Evolutionary conservation across 2,329 filamentous ascomycete species (phyloP).

Genomic region (Diaporthe sp.): DNA sequence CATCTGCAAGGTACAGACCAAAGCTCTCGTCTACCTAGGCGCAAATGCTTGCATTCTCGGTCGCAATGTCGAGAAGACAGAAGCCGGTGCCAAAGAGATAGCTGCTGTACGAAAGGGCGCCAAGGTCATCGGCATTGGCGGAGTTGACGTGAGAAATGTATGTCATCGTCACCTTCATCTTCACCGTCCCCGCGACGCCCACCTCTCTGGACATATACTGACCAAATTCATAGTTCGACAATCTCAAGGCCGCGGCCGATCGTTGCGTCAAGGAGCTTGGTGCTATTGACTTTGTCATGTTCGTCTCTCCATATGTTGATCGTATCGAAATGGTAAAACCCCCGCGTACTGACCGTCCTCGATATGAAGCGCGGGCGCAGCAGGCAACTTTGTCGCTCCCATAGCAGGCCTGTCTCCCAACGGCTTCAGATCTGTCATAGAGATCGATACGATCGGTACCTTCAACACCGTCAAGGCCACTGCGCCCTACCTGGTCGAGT

Average conservation of each 20-base stretch:
- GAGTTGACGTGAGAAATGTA: slow-evolving; percentile 81
- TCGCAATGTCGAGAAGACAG: slow-evolving; percentile 89
- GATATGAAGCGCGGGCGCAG: slow-evolving; percentile 81
- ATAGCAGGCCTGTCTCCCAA: slow-evolving; percentile 86
- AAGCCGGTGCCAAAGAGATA: slow-evolving; percentile 83
- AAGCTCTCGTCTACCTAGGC: slow-evolving; percentile 90
- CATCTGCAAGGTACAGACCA: slow-evolving; percentile 94
- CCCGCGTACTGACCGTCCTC: slow-evolving; percentile 20
- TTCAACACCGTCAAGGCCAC: slow-evolving; percentile 97
- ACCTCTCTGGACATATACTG: background rate
- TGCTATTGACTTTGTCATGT: slow-evolving; percentile 93
- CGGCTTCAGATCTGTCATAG: slow-evolving; percentile 94
- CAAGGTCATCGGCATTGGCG: slow-evolving; percentile 88
- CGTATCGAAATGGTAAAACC: background rate
- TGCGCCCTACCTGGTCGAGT: slow-evolving; percentile 82
- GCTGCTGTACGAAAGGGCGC: slow-evolving; percentile 82
- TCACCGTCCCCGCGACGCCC: background rate
- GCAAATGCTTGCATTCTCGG: slow-evolving; percentile 96
- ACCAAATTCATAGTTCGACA: slow-evolving; percentile 62
- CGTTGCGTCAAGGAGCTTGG: slow-evolving; percentile 86
- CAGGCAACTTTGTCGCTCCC: slow-evolving; percentile 93
- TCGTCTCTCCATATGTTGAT: slow-evolving; percentile 48
- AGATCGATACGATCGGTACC: slow-evolving; percentile 94
- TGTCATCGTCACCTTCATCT: slow-evolving; percentile 44
- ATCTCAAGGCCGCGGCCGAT: slow-evolving; percentile 80